phyloP scores from a whole-genome alignment of 2,329 filamentous ascomycete genomes.

The Fusarium dlaminii region DNA sequence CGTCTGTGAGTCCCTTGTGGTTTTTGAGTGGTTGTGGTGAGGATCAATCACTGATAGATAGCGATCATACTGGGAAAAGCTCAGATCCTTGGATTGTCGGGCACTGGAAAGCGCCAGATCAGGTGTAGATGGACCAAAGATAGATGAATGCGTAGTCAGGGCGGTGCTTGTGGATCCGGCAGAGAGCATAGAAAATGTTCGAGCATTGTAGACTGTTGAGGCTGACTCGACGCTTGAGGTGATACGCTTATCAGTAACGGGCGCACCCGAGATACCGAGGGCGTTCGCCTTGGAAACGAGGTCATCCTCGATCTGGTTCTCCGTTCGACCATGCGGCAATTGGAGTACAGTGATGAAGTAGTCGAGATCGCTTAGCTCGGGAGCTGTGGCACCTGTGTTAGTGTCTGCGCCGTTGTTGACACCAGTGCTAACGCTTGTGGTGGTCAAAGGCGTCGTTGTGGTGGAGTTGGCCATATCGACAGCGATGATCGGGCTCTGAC shows the following conservation, averaged over 20 bases:
- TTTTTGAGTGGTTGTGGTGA: constrained; percentile 55
- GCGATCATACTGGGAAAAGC: constrained; percentile 62
- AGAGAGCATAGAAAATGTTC: constrained; percentile 57
- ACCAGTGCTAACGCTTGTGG: constrained; percentile 26
- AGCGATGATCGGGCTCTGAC: constrained; percentile 31
- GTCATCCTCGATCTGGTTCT: constrained; percentile 52
- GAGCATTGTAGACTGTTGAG: constrained; percentile 54
- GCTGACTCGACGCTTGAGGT: constrained; percentile 54
- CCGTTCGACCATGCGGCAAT: constrained; percentile 46
- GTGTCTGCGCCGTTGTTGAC: constrained; percentile 20
- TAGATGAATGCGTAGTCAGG: constrained; percentile 56
- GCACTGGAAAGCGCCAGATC: constrained; percentile 39
- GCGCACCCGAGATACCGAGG: constrained; percentile 48
- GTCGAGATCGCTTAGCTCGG: constrained; percentile 53
- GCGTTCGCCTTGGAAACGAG: constrained; percentile 48
- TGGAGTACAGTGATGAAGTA: constrained; percentile 54
- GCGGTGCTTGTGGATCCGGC: constrained; percentile 53
- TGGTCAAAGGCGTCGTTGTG: constrained; percentile 23
- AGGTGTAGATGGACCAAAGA: constrained; percentile 43
- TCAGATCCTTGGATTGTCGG: constrained; percentile 51
- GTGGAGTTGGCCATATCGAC: constrained; percentile 32
- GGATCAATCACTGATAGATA: constrained; percentile 58
- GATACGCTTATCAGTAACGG: constrained; percentile 48
- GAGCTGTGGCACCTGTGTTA: constrained; percentile 33
- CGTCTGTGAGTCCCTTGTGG: constrained; percentile 47